Evolutionary conservation across 2,329 filamentous ascomycete genomes (phyloP).

Genomic region (Monosporascus sp.): DNA sequence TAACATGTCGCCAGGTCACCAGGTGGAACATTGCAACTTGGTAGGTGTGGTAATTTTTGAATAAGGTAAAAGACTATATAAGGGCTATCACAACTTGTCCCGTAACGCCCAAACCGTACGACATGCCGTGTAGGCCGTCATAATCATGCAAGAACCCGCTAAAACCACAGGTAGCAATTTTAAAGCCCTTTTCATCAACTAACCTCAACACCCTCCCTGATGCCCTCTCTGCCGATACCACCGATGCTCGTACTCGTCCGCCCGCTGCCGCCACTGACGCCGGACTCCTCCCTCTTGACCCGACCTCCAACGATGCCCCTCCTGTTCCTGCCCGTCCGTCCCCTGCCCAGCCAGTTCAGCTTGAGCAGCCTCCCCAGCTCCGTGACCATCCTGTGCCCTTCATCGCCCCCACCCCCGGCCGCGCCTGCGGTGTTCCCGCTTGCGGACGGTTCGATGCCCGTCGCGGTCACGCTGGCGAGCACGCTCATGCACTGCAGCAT

Average conservation of each 20-base stretch:
- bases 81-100: neutral
- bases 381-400: conserved; percentile 72
- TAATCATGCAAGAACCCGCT: no score
- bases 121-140: no score
- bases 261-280: neutral
- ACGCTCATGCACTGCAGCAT: conserved; percentile 97
- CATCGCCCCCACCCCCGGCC: conserved; percentile 51
- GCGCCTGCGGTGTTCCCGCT: neutral
- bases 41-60: no score
- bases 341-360: conserved; percentile 92
- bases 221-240: conserved; percentile 13
- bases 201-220: conserved; percentile 22
- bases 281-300: conserved; percentile 39
- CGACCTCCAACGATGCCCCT: conserved; percentile 78
- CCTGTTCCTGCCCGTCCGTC: conserved; percentile 81
- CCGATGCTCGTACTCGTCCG: neutral
- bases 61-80: no score
- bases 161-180: no score
- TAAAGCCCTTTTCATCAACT: conserved; percentile 7
- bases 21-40: no score
- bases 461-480: conserved; percentile 59
- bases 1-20: no score
- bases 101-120: neutral
- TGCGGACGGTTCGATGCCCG: conserved; percentile 24
- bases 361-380: conserved; percentile 83